These are phyloP conservation scores for Pythium insidiosum DNA, from an alignment of 352 stramenopile species.

Conservation along the genomic window DNA sequence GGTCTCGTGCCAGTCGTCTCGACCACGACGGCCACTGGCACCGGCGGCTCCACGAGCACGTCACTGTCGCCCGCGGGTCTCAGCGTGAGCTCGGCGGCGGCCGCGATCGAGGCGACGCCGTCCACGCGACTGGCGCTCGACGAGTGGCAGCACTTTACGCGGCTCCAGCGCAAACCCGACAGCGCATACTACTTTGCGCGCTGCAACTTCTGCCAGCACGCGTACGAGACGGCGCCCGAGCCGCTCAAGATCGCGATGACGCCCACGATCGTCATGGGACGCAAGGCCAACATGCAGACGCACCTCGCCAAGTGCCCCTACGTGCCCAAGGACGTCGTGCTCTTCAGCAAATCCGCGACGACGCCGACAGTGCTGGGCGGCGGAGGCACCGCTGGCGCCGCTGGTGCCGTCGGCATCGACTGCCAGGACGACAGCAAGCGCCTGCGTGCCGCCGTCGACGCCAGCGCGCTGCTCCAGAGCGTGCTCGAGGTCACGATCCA, in stretches of 20 bases:
- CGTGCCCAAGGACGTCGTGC: constrained; percentile 39
- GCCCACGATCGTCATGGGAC: constrained; percentile 53
- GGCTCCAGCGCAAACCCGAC: constrained; percentile 62
- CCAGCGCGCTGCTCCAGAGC: constrained; percentile 21
- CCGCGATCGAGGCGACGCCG: not conserved
- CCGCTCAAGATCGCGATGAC: constrained; percentile 39
- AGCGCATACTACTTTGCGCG: constrained; percentile 69
- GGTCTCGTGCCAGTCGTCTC: not conserved
- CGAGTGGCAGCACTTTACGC: constrained; percentile 77
- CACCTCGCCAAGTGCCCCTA: constrained; percentile 72
- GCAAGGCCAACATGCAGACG: constrained; percentile 82
- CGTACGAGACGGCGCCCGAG: constrained; percentile 38
- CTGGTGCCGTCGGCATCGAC: not conserved
- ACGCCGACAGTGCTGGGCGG: not conserved
- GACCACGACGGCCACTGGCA: not conserved
- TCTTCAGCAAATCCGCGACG: constrained; percentile 11
- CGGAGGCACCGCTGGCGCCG: not conserved
- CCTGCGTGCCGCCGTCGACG: constrained; percentile 4
- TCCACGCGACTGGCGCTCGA: constrained; percentile 46
- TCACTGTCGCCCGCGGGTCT: constrained; percentile 1
- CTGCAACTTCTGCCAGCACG: constrained; percentile 78
- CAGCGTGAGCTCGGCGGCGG: not conserved
- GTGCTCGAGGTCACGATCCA: constrained; percentile 59
- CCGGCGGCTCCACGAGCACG: not conserved
- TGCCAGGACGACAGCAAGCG: constrained; percentile 3